phyloP scores from a whole-genome alignment of 2,329 filamentous ascomycete species.

The Lachnum nothofagi region DNA sequence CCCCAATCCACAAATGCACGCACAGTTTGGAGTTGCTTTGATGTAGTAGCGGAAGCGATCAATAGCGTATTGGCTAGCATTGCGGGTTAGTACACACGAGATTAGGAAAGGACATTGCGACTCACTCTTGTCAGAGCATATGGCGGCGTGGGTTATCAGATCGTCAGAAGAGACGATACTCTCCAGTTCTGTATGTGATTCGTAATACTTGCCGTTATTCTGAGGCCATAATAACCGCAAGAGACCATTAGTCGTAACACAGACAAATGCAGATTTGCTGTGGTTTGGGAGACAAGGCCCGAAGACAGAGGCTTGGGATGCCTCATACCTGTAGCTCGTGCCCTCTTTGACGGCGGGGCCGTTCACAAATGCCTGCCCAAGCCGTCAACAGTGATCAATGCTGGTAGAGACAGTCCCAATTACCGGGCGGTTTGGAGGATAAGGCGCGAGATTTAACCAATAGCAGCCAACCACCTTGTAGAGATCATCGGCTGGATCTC shows the following conservation, averaged over 20 bases:
- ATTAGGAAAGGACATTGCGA: background rate
- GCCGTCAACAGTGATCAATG: background rate
- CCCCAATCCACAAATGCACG: conserved; percentile 73
- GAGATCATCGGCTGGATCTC: conserved; percentile 69
- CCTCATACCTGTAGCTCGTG: conserved; percentile 62
- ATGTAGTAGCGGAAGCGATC: conserved; percentile 62
- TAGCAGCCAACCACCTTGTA: conserved; percentile 76
- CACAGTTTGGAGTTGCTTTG: conserved; percentile 68
- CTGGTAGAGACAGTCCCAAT: conserved; percentile 1
- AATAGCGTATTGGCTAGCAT: conserved; percentile 45
- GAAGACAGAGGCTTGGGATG: conserved; percentile 57
- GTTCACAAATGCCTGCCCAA: conserved; percentile 42
- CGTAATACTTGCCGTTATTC: conserved; percentile 65
- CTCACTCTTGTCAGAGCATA: conserved; percentile 69
- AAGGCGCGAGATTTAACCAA: conserved; percentile 58
- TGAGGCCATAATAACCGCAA: conserved; percentile 76
- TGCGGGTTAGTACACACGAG: conserved; percentile 9
- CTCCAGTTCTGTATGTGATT: conserved; percentile 69
- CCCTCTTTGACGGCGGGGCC: conserved; percentile 61
- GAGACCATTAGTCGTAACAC: conserved; percentile 67
- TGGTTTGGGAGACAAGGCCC: conserved; percentile 70
- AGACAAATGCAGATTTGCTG: conserved; percentile 68
- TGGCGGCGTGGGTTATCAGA: conserved; percentile 72
- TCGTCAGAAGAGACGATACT: conserved; percentile 67
- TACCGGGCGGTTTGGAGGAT: conserved; percentile 27